Base-by-base conservation (phyloP, 352 stramenopile genomes). In the Globisporangium rhizosaccharum region DNA sequence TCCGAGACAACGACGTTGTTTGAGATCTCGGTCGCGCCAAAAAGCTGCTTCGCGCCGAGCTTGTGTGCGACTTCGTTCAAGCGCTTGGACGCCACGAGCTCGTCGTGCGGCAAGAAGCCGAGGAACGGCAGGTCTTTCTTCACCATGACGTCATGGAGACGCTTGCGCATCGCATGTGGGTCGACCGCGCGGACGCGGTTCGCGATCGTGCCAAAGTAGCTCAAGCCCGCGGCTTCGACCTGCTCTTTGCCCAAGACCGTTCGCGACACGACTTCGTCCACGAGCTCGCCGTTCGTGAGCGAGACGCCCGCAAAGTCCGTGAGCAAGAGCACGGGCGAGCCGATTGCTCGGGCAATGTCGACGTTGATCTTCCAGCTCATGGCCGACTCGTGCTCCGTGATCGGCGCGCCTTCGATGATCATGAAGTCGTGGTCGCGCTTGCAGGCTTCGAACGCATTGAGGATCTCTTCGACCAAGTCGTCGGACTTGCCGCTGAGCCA, bases 301-400 rank as follows among this genome's bases (percentile, higher is more conserved):
- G 61, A 23, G 1, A 66, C 61, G 20, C 70, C 67, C 23, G 57
- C 63, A 36, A 87, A 72, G 56, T 92, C 82, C n/a, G 73, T 78
- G 17, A 88, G 64, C 25, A 85, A 67, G 6, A 92, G 59, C 50
- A 92, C 73, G 7, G 79, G 79, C 6, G 80, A 68, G 10, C 80
- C 80, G 9, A 92, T 65, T 25, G 80, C 73, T 50, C 86, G 88
- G 56, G 82, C 82, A 57, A 92, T 82, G 56, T 92, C 80, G 17
- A 79, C 70, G 57, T 92, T 88, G 55, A 92, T 77, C 53, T 88
- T 86, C 82, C 80, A 92, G 68, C 77, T 88, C 74, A 87, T 81
- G 5, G 75, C 70, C 36, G 76, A 79, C 53, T 92, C 80, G 67
- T 85, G 72, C 57, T 84, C 67, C 28, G 77, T 76, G 45, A 92